phyloP scores from a whole-genome alignment of 306 rosid genomes.

The Gleditsia sinensis region DNA sequence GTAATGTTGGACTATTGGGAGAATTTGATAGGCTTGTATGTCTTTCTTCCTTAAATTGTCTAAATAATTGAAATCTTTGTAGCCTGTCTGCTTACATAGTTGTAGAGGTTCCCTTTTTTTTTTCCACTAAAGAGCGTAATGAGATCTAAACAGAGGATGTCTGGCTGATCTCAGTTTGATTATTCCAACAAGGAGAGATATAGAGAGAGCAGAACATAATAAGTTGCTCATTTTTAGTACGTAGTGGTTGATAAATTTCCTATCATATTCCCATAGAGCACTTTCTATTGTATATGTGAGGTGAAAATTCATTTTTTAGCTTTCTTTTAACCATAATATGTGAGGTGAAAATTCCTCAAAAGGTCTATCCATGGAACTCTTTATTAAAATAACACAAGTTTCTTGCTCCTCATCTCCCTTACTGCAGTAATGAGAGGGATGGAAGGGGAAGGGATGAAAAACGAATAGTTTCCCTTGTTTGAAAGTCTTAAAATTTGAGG shows the following conservation, averaged over 20 bases:
- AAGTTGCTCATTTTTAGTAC: neutral
- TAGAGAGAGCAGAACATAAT: neutral
- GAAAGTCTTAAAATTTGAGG: too few relatives aligned
- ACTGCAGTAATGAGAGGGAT: neutral
- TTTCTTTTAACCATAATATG: neutral
- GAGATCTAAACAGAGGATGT: neutral
- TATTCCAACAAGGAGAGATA: slow-evolving; percentile 5
- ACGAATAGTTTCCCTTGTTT: too few relatives aligned
- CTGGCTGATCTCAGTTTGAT: neutral
- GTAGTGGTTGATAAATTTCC: neutral
- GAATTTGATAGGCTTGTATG: slow-evolving; percentile 13
- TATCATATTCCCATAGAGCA: neutral
- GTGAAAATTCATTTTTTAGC: neutral
- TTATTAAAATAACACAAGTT: slow-evolving; percentile 17
- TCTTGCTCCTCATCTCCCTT: neutral
- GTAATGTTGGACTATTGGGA: neutral
- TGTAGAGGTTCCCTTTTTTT: neutral
- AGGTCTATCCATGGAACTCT: neutral
- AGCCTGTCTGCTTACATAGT: neutral
- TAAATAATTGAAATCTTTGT: neutral
- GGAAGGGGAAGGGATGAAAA: too few relatives aligned
- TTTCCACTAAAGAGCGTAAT: neutral
- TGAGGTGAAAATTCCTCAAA: slow-evolving; percentile 7
- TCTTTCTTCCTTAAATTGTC: neutral
- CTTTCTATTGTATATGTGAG: neutral